Evolutionary conservation across 2,329 filamentous ascomycete species (phyloP), one percentile per base, ranked within the genome.

Genomic region (Fusarium torulosum): DNA sequence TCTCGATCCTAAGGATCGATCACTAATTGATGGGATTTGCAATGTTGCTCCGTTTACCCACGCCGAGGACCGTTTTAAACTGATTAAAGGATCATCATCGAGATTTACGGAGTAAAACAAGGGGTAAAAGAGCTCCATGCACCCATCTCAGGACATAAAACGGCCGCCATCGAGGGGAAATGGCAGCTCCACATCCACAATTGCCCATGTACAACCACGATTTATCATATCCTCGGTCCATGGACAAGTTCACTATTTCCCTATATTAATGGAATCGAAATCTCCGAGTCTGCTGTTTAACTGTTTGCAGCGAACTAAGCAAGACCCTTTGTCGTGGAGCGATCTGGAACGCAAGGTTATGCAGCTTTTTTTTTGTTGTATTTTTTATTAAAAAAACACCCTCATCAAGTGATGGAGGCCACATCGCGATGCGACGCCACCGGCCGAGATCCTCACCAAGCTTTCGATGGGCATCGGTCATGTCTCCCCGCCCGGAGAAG

Each of bases 401-500:
- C 47, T 35, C 41, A 51, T 67, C 57, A 69, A 59, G 57, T 69
- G 62, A 67, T 44, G 46, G 42, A 46, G n/a, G 41, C 49, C 51
- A 52, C 51, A 71, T 72, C 70, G 63, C 68, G 67, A 72, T 72
- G 44, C 49, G 53, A 65, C 63, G 67, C 70, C 70, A 69, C 63
- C 47, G 33, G 47, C 51, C 43, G 52, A 68, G 66, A 70, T 73
- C 63, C 63, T 68, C 56, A 41, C 68, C 56, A 66, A 63, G 63
- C 49, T 54, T 53, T 61, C 66, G 70, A 73, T 70, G 66, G 35
- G 50, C 53, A 9, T 60, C 40, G n/a, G 53, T 54, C 54, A 44
- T 70, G 33, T 33, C 46, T 61, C 40, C 50, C 23, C 7, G 38
- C 38, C 35, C 53, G 38, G 56, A 47, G 10, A 10, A 21, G 49